Evolutionary conservation across 306 rosid genomes (phyloP).

Genomic region (Quercus cerris): DNA sequence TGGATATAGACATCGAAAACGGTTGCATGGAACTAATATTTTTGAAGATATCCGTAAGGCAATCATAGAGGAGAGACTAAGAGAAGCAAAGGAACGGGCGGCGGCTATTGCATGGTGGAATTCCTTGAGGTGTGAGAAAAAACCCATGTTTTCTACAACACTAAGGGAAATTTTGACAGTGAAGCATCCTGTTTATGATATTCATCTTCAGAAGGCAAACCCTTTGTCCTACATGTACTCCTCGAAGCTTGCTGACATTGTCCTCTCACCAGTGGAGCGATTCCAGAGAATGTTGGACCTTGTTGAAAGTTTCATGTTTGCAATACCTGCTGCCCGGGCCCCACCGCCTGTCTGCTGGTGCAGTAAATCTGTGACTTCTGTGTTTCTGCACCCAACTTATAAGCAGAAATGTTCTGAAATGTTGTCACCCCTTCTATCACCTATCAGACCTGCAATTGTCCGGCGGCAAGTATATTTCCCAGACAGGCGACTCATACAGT

Average conservation of each 20-base stretch:
- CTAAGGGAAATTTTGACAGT: constrained; percentile 75
- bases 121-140: constrained; percentile 75
- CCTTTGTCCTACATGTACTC: constrained; percentile 74
- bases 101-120: constrained; percentile 97
- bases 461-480: constrained; percentile 98
- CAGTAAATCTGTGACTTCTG: constrained; percentile 56
- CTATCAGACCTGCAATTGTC: constrained; percentile 91
- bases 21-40: constrained; percentile 67
- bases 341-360: constrained; percentile 88
- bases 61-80: constrained; percentile 84
- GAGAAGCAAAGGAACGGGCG: constrained; percentile 66
- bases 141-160: constrained; percentile 68
- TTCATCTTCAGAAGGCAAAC: constrained; percentile 60
- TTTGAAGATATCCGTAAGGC: constrained; percentile 83
- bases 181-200: constrained; percentile 71
- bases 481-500: constrained; percentile 95
- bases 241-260: constrained; percentile 72
- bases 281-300: constrained; percentile 62
- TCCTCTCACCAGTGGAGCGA: constrained; percentile 92
- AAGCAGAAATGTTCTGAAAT: constrained; percentile 62
- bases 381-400: constrained; percentile 61
- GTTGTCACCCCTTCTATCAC: constrained; percentile 71
- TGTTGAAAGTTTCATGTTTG: constrained; percentile 95
- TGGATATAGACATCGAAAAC: constrained; percentile 45
- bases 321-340: constrained; percentile 95